Evolutionary conservation across 1,139 yeast species (phyloP).

Genomic region (Lodderomyces elongisporus): DNA sequence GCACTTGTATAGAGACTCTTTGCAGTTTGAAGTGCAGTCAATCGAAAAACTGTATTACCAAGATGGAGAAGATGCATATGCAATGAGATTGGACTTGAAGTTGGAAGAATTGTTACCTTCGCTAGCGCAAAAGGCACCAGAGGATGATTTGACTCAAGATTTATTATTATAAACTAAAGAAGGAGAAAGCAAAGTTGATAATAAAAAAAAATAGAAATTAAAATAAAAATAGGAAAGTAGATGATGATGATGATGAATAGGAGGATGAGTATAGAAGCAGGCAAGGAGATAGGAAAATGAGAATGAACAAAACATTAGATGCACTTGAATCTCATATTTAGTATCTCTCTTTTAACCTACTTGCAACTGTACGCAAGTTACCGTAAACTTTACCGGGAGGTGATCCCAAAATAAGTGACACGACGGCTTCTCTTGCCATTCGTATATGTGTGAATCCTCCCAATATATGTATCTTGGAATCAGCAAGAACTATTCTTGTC

Average conservation of each 20-base stretch:
- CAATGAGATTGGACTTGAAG: conserved; percentile 70
- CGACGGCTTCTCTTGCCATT: conserved; percentile 97
- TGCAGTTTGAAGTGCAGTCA: conserved; percentile 73
- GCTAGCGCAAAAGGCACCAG: conserved; percentile 35
- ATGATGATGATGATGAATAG: too few species aligned
- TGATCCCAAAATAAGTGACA: conserved; percentile 88
- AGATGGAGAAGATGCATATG: conserved; percentile 98
- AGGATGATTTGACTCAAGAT: conserved; percentile 49
- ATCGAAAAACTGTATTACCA: conserved; percentile 88
- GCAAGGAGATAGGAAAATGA: too few species aligned
- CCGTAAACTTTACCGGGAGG: conserved; percentile 99
- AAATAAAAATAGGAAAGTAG: too few species aligned
- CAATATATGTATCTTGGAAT: conserved; percentile 88
- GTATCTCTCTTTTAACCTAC: conserved; percentile 94
- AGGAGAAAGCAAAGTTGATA: neutral
- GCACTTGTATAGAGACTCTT: conserved; percentile 83
- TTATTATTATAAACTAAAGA: conserved; percentile 16
- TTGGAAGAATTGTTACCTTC: conserved; percentile 60
- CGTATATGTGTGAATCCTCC: conserved; percentile 97
- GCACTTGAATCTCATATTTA: conserved; percentile 34
- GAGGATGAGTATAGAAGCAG: neutral
- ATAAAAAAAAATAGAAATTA: conserved; percentile 5
- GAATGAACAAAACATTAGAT: too few species aligned
- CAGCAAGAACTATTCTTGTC: conserved; percentile 96
- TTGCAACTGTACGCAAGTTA: conserved; percentile 91